phyloP scores from a whole-genome alignment of 345 rosid species.

The Excoecaria agallocha region DNA sequence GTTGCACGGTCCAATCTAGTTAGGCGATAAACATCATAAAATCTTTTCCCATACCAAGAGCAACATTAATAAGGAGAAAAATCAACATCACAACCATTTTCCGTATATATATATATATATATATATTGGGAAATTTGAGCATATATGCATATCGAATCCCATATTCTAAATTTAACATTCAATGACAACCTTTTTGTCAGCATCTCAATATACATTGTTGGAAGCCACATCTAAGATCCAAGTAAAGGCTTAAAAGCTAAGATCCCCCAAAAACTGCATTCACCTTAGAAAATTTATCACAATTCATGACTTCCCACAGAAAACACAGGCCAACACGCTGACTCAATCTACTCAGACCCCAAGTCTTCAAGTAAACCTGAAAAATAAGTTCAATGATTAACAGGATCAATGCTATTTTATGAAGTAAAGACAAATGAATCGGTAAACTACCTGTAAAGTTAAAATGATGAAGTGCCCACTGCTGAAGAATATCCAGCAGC shows the following conservation, averaged over 20 bases:
- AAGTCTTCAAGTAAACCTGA: constrained; percentile 9
- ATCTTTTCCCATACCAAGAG: background rate
- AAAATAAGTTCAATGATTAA: background rate
- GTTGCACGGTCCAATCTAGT: background rate
- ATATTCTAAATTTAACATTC: background rate
- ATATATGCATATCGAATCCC: background rate
- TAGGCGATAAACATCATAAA: background rate
- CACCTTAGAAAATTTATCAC: constrained; percentile 10
- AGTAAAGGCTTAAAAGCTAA: background rate
- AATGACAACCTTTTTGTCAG: background rate
- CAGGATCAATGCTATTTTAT: background rate
- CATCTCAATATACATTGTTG: constrained; percentile 22
- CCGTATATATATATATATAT: background rate
- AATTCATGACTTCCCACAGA: constrained; percentile 14
- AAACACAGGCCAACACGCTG: background rate
- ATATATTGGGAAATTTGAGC: background rate
- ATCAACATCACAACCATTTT: background rate
- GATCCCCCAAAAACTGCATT: constrained; percentile 17
- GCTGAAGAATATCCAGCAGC: constrained; percentile 91
- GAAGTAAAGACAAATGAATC: constrained; percentile 1
- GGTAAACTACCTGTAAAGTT: constrained; percentile 46
- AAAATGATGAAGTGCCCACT: constrained; percentile 68
- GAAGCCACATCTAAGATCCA: constrained; percentile 2
- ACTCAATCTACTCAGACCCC: constrained; percentile 10
- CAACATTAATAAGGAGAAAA: background rate